These are phyloP conservation scores for Kappamyces sp. DNA, from an alignment of 192 early-diverging fungal species.

Conservation along the genomic window DNA sequence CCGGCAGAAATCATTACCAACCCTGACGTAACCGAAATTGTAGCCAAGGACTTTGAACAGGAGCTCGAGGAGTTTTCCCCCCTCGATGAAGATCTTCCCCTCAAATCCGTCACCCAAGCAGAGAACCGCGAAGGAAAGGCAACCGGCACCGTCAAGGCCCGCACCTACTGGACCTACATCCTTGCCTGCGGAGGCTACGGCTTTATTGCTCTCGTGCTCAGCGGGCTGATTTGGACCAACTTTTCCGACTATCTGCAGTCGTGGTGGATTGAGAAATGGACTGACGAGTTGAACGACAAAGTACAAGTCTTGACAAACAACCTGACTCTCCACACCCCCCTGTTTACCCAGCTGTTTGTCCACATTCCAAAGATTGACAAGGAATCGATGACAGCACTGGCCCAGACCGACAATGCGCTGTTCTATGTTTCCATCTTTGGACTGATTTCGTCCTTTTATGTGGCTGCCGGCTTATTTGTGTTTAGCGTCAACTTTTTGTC, in stretches of 20 bases:
- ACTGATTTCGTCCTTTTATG: slow-evolving; percentile 18
- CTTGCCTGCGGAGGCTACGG: slow-evolving; percentile 43
- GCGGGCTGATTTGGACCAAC: too few relatives aligned
- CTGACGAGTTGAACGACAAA: too few relatives aligned
- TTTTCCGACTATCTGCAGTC: too few relatives aligned
- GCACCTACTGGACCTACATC: slow-evolving; percentile 36
- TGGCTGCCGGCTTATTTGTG: slow-evolving; percentile 18
- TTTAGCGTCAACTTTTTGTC: slow-evolving; percentile 14
- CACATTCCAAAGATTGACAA: not conserved
- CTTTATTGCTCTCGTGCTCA: too few relatives aligned
- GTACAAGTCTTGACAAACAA: too few relatives aligned
- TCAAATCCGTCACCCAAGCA: too few relatives aligned
- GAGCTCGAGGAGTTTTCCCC: too few relatives aligned
- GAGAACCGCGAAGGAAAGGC: slow-evolving; percentile 3
- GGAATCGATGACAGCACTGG: slow-evolving; percentile 22
- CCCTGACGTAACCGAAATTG: slow-evolving; percentile 8
- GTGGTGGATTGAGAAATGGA: too few relatives aligned
- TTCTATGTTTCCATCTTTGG: slow-evolving; percentile 32
- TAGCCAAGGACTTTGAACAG: too few relatives aligned
- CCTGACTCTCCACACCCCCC: too few relatives aligned
- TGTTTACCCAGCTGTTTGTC: too few relatives aligned
- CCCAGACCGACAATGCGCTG: slow-evolving; percentile 8
- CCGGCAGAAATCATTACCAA: slow-evolving; percentile 25
- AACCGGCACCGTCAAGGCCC: slow-evolving; percentile 36
- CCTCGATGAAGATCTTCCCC: too few relatives aligned